Evolutionary conservation across 2,329 filamentous ascomycete species (phyloP).

Genomic region (Chaetomiaceae sp.): DNA sequence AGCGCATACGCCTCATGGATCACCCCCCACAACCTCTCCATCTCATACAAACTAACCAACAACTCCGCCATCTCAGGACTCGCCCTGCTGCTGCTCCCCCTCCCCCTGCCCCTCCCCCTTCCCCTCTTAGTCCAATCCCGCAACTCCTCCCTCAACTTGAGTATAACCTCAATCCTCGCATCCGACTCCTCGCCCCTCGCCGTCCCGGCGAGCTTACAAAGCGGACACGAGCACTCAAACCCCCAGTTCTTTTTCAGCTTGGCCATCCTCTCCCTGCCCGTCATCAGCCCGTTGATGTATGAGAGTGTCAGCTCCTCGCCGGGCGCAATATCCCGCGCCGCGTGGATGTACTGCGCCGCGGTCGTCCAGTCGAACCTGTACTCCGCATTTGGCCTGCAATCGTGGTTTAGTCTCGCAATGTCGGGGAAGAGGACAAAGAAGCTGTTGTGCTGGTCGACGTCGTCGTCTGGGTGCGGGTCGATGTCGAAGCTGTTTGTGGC

Average conservation of each 20-base stretch:
- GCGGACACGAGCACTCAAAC: slow-evolving; percentile 39
- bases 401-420: slow-evolving; percentile 42
- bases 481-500: slow-evolving; percentile 40
- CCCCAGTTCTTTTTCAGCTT: slow-evolving; percentile 36
- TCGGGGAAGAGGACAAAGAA: slow-evolving; percentile 39
- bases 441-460: slow-evolving; percentile 28
- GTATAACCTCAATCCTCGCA: slow-evolving; percentile 35
- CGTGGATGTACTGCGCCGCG: slow-evolving; percentile 38
- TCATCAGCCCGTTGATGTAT: slow-evolving; percentile 37
- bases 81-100: slow-evolving; percentile 25
- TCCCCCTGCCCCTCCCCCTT: not conserved
- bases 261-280: slow-evolving; percentile 29
- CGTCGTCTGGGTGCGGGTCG: slow-evolving; percentile 28
- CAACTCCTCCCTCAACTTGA: slow-evolving; percentile 29
- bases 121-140: slow-evolving; percentile 34
- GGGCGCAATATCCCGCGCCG: slow-evolving; percentile 36
- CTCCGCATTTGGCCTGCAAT: slow-evolving; percentile 42
- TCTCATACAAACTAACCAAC: slow-evolving; percentile 37
- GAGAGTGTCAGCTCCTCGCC: slow-evolving; percentile 43
- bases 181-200: slow-evolving; percentile 34
- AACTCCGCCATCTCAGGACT: slow-evolving; percentile 38
- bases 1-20: slow-evolving; percentile 35
- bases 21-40: slow-evolving; percentile 36
- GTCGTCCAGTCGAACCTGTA: slow-evolving; percentile 39
- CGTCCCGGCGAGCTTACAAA: slow-evolving; percentile 31